Evolutionary conservation across 2,329 filamentous ascomycete genomes (phyloP).

Genomic region (Pseudocercospora vitis): DNA sequence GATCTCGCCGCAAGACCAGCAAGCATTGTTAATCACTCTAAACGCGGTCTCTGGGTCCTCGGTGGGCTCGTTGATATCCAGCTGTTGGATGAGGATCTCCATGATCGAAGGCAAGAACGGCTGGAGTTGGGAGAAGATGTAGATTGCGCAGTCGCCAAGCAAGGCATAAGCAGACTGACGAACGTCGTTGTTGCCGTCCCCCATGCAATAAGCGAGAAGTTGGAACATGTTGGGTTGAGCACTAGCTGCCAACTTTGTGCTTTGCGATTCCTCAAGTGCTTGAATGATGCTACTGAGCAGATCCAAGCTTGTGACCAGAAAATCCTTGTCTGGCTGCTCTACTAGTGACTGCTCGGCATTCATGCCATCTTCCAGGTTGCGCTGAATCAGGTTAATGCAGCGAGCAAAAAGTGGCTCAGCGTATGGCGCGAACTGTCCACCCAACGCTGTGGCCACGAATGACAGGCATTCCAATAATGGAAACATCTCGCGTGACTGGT

Average conservation of each 20-base stretch:
- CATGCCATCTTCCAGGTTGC: conserved; percentile 80
- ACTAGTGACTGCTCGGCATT: conserved; percentile 66
- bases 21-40: conserved; percentile 95
- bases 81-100: conserved; percentile 79
- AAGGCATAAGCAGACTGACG: conserved; percentile 94
- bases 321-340: conserved; percentile 91
- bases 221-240: conserved; percentile 87
- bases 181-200: conserved; percentile 86
- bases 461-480: conserved; percentile 94
- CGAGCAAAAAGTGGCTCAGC: conserved; percentile 80
- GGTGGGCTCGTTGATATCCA: conserved; percentile 69
- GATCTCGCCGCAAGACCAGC: conserved; percentile 94
- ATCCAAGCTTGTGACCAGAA: conserved; percentile 91
- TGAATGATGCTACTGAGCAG: conserved; percentile 92
- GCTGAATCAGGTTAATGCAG: conserved; percentile 87
- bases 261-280: conserved; percentile 72
- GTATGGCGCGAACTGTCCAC: conserved; percentile 78
- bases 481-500: conserved; percentile 91
- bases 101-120: conserved; percentile 71
- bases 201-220: conserved; percentile 86
- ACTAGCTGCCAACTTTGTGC: conserved; percentile 70
- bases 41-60: conserved; percentile 84
- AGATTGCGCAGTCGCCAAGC: conserved; percentile 91
- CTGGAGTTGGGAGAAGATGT: conserved; percentile 79
- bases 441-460: conserved; percentile 85